These are phyloP conservation scores for Aspergillus sp. DNA, from an alignment of 2,329 filamentous ascomycete genomes.

Conservation along the genomic window DNA sequence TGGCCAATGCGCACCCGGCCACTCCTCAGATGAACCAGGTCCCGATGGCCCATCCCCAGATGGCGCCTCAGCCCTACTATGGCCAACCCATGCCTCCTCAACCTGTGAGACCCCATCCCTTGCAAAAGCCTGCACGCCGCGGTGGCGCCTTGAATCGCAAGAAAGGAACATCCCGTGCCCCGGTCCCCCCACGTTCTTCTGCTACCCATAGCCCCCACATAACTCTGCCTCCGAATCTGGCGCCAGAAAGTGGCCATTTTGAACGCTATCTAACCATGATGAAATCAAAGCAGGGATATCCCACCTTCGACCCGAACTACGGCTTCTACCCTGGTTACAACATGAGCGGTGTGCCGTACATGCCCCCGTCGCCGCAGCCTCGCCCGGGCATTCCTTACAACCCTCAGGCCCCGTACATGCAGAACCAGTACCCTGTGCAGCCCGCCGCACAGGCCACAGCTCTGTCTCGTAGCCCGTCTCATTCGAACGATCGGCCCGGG, in stretches of 20 bases:
- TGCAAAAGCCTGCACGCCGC: constrained; percentile 32
- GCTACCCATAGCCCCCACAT: constrained; percentile 19
- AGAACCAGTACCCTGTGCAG: constrained; percentile 53
- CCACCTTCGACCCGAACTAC: constrained; percentile 38
- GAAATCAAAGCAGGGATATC: constrained; percentile 64
- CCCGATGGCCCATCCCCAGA: constrained; percentile 66
- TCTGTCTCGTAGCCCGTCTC: constrained; percentile 83
- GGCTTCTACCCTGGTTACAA: constrained; percentile 51
- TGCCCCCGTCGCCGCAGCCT: constrained; percentile 51
- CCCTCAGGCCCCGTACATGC: constrained; percentile 53
- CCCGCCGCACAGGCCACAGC: constrained; percentile 60
- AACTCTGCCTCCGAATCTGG: constrained; percentile 57
- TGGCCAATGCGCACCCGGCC: constrained; percentile 65
- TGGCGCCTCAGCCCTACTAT: constrained; percentile 63
- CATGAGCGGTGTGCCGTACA: constrained; percentile 37
- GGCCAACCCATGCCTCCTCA: constrained; percentile 59
- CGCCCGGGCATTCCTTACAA: constrained; percentile 53
- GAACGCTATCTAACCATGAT: constrained; percentile 69
- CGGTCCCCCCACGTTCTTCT: constrained; percentile 27
- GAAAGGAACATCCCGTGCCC: constrained; percentile 31
- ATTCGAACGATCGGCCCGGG: constrained; percentile 68
- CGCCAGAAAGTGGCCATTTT: constrained; percentile 69
- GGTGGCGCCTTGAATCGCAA: constrained; percentile 39
- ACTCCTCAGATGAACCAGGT: constrained; percentile 73
- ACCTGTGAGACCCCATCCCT: constrained; percentile 59